Evolutionary conservation across 768 basidiomycete species (phyloP), one percentile per base, ranked within the genome.

Genomic region (Daedaleopsis sinensis): DNA sequence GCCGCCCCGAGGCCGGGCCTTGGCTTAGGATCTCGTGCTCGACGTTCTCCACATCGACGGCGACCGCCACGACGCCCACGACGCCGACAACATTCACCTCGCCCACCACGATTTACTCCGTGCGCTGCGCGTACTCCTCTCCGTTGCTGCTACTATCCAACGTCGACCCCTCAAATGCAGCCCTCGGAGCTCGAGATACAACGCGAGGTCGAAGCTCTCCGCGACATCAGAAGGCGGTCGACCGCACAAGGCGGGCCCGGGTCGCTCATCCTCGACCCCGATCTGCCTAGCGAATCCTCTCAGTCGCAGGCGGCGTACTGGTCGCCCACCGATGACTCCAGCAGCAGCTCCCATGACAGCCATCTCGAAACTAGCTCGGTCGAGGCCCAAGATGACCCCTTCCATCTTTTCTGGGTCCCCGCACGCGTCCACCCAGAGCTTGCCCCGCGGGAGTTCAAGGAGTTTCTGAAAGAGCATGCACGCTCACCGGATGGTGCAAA

Each of bases 361-460:
- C 75, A 77, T 24, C 77, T 77, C 58, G 78, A 77, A 65, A 44
- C 57, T n/a, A 61, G 56, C 18, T 55, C 68, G 18, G 77, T 73
- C 50, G 76, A 66, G 75, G 70, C 68, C 21, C 73, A 82, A 42
- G 88, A 92, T 68, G 93, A 96, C 77, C 89, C 92, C 2, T 88
- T 89, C 69, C 91, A 94, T 74, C 85, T 98, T 65, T 98, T 98
- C 82, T 99, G 97, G 97, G 94, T 99, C 32, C 97, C 97, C 55
- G 97, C 97, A 16, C 86, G 90, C 59, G 80, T 98, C 38, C 97
- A 98, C 73, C 97, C 97, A 35, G 97, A 99, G 79, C 92, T 99
- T 70, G 96, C 96, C 0, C 97, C 97, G 23, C 90, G 88, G 50
- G 95, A 98, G 74, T 99, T 99, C 75, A 86, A 93, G 54, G 90